Evolutionary conservation across 176 grass and related monocot genomes (phyloP).

Genomic region (Aegilops longissima): DNA sequence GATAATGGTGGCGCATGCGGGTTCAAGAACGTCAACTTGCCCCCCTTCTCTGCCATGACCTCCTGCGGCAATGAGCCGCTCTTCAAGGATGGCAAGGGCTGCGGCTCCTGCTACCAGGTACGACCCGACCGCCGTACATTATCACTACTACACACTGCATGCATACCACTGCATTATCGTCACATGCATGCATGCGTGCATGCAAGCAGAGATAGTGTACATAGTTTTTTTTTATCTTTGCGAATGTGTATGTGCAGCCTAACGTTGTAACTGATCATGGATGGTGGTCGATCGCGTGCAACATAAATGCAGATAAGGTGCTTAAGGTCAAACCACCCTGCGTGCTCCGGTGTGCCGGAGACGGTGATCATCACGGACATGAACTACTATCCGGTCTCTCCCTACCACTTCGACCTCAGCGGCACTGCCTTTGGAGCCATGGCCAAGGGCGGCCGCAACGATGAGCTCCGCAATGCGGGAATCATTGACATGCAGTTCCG

Average conservation of each 20-base stretch:
- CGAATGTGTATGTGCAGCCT: too few species aligned
- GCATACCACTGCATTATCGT: too few species aligned
- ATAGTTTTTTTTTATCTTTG: too few species aligned
- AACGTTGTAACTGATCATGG: too few species aligned
- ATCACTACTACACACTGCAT: too few species aligned
- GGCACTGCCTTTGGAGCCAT: conserved; percentile 5
- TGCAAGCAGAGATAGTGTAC: too few species aligned
- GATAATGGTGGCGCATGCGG: neutral
- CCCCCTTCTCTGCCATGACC: neutral
- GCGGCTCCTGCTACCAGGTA: neutral
- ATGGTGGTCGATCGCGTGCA: too few species aligned
- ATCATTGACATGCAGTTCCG: neutral
- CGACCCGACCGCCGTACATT: accelerated
- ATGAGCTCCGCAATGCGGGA: neutral
- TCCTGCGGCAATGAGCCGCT: neutral
- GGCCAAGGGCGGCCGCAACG: conserved; percentile 32
- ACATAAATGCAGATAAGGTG: neutral
- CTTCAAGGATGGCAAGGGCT: neutral
- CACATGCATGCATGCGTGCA: too few species aligned
- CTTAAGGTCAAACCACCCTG: neutral
- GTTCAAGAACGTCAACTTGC: neutral
- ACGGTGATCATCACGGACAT: neutral
- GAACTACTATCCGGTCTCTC: too few species aligned
- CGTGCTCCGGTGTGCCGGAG: neutral
- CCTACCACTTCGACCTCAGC: neutral